phyloP scores from a whole-genome alignment of 2,329 filamentous ascomycete species.

The Cladosporium sphaerospermum region DNA sequence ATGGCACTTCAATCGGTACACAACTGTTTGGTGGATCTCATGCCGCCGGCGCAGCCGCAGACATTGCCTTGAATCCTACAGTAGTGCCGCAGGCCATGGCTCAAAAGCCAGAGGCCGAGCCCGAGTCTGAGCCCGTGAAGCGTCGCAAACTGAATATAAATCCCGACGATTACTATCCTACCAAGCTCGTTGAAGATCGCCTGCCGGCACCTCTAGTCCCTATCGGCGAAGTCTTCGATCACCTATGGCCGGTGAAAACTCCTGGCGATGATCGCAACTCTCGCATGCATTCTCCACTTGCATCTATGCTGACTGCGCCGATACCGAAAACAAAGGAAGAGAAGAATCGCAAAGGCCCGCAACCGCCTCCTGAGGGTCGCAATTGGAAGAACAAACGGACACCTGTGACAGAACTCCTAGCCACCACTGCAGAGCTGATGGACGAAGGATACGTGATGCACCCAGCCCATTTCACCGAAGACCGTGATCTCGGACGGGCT shows the following conservation, averaged over 20 bases:
- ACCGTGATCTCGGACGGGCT: constrained; percentile 52
- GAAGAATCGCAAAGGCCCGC: constrained; percentile 53
- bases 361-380: constrained; percentile 56
- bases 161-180: constrained; percentile 46
- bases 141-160: constrained; percentile 30
- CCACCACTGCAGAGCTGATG: constrained; percentile 63
- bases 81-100: neutral
- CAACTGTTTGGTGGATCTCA: constrained; percentile 1
- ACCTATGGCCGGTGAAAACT: constrained; percentile 83
- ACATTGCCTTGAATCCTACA: neutral
- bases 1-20: constrained; percentile 1
- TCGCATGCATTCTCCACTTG: constrained; percentile 79
- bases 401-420: constrained; percentile 73
- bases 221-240: constrained; percentile 75
- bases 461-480: constrained; percentile 61
- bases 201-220: constrained; percentile 46
- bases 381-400: constrained; percentile 70
- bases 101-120: neutral
- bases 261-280: constrained; percentile 77
- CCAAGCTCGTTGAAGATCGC: constrained; percentile 34
- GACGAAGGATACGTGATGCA: constrained; percentile 83
- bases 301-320: constrained; percentile 73
- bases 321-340: constrained; percentile 62
- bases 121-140: constrained; percentile 1
- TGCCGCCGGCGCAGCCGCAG: constrained; percentile 1